Conservation (phyloP, 2,329 filamentous ascomycete genomes). For the Aspergillus sp. region DNA sequence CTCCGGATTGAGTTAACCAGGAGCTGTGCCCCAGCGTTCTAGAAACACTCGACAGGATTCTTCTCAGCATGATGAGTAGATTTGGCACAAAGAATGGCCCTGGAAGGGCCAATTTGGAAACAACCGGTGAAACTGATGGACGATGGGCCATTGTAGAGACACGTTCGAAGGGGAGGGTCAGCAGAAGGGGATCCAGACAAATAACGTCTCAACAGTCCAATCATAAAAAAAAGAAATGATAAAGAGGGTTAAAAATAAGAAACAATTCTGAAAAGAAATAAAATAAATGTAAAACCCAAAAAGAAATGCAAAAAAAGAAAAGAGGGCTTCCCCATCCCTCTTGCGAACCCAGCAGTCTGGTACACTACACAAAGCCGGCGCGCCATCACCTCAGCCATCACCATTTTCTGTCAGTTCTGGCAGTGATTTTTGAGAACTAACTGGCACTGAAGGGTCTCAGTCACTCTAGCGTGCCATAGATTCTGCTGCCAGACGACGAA, state of each 20-base stretch:
- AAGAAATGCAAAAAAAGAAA: constrained; percentile 5
- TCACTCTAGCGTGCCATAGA: constrained; percentile 6
- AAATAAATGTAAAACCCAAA: constrained; percentile 14
- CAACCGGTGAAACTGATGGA: constrained; percentile 4
- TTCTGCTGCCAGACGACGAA: constrained; percentile 16
- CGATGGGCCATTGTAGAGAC: constrained; percentile 5
- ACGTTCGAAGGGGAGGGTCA: background rate
- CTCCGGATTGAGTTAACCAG: background rate
- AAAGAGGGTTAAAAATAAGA: constrained; percentile 13
- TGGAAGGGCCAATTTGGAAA: constrained; percentile 6
- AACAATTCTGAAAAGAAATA: constrained; percentile 15
- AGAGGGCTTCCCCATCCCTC: constrained; percentile 1
- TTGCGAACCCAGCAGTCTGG: background rate
- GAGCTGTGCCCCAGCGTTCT: constrained; percentile 1
- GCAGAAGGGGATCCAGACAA: background rate
- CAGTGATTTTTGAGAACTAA: background rate
- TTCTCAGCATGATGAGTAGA: background rate
- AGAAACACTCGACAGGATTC: background rate
- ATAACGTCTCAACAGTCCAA: constrained; percentile 6
- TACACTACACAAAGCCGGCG: constrained; percentile 22
- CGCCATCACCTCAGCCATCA: background rate
- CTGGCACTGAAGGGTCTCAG: constrained; percentile 8
- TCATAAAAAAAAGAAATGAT: constrained; percentile 1
- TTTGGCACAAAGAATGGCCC: constrained; percentile 7
- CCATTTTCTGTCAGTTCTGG: background rate